Evolutionary conservation across 2,329 filamentous ascomycete species (phyloP), one percentile per base, ranked within the genome.

Genomic region (Didymella glomerata): DNA sequence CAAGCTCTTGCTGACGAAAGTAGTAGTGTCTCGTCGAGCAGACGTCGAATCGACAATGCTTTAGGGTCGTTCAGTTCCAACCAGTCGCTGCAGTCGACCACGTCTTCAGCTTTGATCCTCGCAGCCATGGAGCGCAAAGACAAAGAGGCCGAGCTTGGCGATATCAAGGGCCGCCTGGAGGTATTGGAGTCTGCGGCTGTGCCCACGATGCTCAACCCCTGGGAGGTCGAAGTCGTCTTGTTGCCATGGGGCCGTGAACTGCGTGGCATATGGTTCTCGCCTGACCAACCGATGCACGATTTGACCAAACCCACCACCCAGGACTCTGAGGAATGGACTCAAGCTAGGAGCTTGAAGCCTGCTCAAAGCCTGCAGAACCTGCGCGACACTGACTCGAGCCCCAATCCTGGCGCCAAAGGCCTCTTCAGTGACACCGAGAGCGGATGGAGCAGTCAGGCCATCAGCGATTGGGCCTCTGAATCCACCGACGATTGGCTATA

Each of bases 191-290:
- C 83, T 6, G 79, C 74, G 4, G 72, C 84, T 10, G 75, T 87
- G 28, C 90, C 90, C n/a, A 87, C 89, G 0, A 80, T 81, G 27
- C 76, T 78, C 41, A 82, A 85, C 40, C 89, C 90, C 0, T 93
- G 90, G 89, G 85, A 90, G 64, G 79, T 94, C 1, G 90, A 93
- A 69, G 88, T 93, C 4, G 86, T 93, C 1, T 86, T 93, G 57
- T 74, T 93, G 8, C 91, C 91, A 1, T 94, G 91, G 73, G 84
- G 84, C 4, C 76, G 79, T 41, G 74, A 81, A n/a, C 70, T 86
- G 22, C 79, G 77, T 60, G 84, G 84, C 2, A 79, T 86, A 22
- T 86, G 84, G 84, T 83, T 80, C 53, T 77, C 80, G 9, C 70
- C 77, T 9, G 73, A 75, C 47, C 80, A 78, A 59, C 74, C 72